Percentiles rank a stretch among this genome's conserved stretches.
These are phyloP conservation scores for Pythium sukuiense DNA, from an alignment of 352 stramenopile species.

Conservation along the genomic window DNA sequence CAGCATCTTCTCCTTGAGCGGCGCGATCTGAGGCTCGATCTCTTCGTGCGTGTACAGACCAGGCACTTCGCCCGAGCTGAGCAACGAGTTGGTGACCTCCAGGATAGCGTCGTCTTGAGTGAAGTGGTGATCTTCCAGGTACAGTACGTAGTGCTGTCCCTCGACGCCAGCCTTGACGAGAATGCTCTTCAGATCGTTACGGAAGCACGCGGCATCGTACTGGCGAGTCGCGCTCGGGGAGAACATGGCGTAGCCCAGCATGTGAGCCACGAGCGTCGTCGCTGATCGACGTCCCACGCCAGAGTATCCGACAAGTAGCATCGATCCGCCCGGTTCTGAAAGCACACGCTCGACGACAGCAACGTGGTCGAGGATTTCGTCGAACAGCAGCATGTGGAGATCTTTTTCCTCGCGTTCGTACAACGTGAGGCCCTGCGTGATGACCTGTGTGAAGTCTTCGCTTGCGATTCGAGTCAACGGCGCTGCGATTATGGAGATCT, in stretches of 20 bases:
- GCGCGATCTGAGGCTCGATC: conserved; percentile 89
- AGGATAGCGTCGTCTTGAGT: conserved; percentile 82
- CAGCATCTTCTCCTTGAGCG: conserved; percentile 90
- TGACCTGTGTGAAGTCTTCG: conserved; percentile 84
- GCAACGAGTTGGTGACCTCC: conserved; percentile 91
- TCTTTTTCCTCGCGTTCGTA: conserved; percentile 95
- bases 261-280: conserved; percentile 83
- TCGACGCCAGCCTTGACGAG: conserved; percentile 86
- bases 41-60: conserved; percentile 94
- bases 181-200: conserved; percentile 87
- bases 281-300: conserved; percentile 89
- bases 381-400: conserved; percentile 92
- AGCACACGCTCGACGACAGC: conserved; percentile 89
- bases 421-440: conserved; percentile 90
- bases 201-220: conserved; percentile 77
- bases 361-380: conserved; percentile 92
- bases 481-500: conserved; percentile 25
- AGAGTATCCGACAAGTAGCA: conserved; percentile 88
- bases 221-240: conserved; percentile 77
- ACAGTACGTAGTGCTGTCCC: conserved; percentile 85
- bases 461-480: conserved; percentile 58
- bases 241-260: conserved; percentile 88
- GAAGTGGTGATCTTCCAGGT: conserved; percentile 94
- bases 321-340: conserved; percentile 79
- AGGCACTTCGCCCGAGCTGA: conserved; percentile 91